Percentiles rank a stretch among this genome's conserved stretches.
Evolutionary conservation across 176 grass and related monocot genomes (phyloP).

Genomic region (Tillandsia fasciculata): DNA sequence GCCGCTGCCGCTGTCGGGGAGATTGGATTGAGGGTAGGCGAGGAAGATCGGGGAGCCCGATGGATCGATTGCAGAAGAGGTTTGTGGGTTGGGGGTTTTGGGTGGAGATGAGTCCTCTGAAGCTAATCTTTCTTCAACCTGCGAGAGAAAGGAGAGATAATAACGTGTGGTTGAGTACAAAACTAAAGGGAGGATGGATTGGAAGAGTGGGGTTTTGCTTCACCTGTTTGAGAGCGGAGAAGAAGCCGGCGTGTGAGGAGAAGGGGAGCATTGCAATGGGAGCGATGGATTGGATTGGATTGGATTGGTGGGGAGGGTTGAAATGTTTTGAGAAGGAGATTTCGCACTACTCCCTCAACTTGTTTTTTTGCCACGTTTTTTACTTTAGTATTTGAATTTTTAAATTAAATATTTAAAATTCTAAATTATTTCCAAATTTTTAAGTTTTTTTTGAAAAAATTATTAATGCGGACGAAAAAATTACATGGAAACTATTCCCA

Average conservation of each 20-base stretch:
- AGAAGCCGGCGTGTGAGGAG: slow-evolving; percentile 39
- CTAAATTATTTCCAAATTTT: too few species aligned
- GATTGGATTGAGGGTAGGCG: slow-evolving; percentile 3
- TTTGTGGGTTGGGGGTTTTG: background rate
- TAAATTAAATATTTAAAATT: too few species aligned
- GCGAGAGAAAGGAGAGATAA: background rate
- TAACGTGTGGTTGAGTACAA: background rate
- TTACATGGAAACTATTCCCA: too few species aligned
- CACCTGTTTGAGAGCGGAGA: slow-evolving; percentile 47
- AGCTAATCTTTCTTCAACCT: slow-evolving; percentile 41
- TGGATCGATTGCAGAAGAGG: slow-evolving; percentile 2
- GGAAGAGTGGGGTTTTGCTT: background rate
- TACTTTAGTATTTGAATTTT: too few species aligned
- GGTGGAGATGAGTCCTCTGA: slow-evolving; percentile 8
- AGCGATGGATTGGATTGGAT: background rate
- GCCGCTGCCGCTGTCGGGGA: slow-evolving; percentile 14
- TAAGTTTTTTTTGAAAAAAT: too few species aligned
- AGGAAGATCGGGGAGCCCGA: slow-evolving; percentile 41
- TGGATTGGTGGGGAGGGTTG: background rate
- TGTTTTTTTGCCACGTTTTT: too few species aligned
- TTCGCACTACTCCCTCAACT: too few species aligned
- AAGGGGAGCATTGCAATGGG: slow-evolving; percentile 28
- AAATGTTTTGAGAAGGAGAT: too few species aligned
- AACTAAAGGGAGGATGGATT: background rate
- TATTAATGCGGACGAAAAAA: too few species aligned